A percentile compares a stretch with the other conserved stretches of the same genome.
Evolutionary conservation across 2,329 filamentous ascomycete species (phyloP).

Genomic region (Colletotrichum lupini): DNA sequence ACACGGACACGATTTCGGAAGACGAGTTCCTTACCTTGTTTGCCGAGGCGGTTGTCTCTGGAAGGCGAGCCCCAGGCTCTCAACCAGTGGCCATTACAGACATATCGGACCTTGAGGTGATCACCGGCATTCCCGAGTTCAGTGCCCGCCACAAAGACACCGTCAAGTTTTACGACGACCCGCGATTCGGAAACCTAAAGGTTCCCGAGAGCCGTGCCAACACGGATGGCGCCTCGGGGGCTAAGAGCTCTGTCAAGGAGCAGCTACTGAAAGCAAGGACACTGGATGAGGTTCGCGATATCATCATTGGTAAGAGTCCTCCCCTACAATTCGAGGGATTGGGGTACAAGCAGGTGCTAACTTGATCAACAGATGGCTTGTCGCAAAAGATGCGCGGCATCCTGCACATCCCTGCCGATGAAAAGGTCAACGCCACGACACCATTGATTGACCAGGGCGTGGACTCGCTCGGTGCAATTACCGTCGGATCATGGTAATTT

Average conservation of each 20-base stretch:
- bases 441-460: conserved; percentile 38
- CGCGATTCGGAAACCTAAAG: conserved; percentile 14
- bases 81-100: neutral
- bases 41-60: conserved; percentile 52
- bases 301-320: conserved; percentile 3
- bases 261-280: conserved; percentile 1
- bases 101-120: neutral
- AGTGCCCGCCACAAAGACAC: neutral
- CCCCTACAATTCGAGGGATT: neutral
- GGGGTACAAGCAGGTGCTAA: neutral
- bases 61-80: conserved; percentile 37
- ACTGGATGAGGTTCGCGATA: neutral
- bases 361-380: neutral
- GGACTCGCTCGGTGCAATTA: conserved; percentile 42
- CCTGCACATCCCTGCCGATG: conserved; percentile 4
- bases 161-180: conserved; percentile 15
- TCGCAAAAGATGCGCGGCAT: conserved; percentile 11
- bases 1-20: conserved; percentile 35
- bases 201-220: neutral
- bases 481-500: conserved; percentile 54
- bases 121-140: conserved; percentile 11
- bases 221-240: neutral
- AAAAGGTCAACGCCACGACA: neutral
- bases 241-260: conserved; percentile 1
- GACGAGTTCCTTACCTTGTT: conserved; percentile 54